Conservation (phyloP, 2,329 filamentous ascomycete genomes). For the Massarina eburnea region DNA sequence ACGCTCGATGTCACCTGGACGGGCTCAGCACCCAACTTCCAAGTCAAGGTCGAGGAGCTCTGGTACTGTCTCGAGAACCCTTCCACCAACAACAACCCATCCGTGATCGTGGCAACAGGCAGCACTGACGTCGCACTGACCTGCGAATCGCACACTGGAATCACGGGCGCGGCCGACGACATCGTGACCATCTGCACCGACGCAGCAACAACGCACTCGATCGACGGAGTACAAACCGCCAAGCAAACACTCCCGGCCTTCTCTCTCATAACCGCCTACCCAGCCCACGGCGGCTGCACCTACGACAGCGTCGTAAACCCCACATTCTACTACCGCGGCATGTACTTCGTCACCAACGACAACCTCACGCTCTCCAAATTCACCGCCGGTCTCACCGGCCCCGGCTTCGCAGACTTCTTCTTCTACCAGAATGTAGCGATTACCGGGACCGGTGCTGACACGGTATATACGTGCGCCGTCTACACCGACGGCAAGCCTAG, state of each 20-base stretch:
- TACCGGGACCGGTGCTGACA: constrained; percentile 8
- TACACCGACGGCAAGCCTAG: constrained; percentile 11
- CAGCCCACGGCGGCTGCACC: constrained; percentile 13
- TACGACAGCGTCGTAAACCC: constrained; percentile 13
- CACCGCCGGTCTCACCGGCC: constrained; percentile 9
- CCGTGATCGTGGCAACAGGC: constrained; percentile 10
- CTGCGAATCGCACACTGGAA: constrained; percentile 9
- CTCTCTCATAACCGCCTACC: constrained; percentile 11
- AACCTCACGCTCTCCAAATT: constrained; percentile 3
- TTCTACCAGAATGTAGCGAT: constrained; percentile 9
- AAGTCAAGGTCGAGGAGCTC: constrained; percentile 12
- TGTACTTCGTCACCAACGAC: constrained; percentile 6
- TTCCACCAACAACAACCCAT: constrained; percentile 4
- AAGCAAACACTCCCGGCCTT: constrained; percentile 9
- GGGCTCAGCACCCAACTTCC: constrained; percentile 9
- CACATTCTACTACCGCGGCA: constrained; percentile 11
- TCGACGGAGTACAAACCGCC: constrained; percentile 5
- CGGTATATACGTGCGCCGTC: constrained; percentile 8
- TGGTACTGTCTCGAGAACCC: constrained; percentile 17
- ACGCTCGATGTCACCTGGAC: constrained; percentile 13
- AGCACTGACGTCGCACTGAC: constrained; percentile 5
- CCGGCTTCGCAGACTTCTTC: constrained; percentile 9
- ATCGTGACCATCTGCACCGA: constrained; percentile 12
- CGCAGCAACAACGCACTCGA: neutral
- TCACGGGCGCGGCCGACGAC: constrained; percentile 12